Evolutionary conservation across 371 early-diverging fungal species (phyloP).

Genomic region (Dichotomocladium elegans): DNA sequence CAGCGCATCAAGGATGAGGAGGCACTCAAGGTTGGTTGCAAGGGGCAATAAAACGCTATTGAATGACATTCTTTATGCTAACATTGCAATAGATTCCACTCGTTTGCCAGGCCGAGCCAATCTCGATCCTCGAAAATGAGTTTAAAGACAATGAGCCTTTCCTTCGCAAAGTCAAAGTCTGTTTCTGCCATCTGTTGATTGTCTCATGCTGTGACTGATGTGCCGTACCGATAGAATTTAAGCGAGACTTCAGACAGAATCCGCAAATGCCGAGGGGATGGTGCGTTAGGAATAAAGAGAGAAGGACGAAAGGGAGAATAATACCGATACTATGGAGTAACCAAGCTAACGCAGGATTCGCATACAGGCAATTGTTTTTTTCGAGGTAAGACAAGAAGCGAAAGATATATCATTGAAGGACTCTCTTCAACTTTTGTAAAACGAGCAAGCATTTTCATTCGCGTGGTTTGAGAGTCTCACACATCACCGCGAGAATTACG

Average conservation of each 20-base stretch:
- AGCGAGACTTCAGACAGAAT: constrained; percentile 45
- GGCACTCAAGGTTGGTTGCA: constrained; percentile 37
- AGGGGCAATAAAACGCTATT: background rate
- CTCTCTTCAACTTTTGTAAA: no score
- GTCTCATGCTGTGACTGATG: background rate
- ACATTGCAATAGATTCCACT: constrained; percentile 52
- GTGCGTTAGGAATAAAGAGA: constrained; percentile 16
- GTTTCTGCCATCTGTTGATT: background rate
- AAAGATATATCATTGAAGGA: no score
- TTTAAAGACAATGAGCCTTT: constrained; percentile 55
- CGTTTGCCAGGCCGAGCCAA: constrained; percentile 49
- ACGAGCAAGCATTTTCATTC: constrained; percentile 68
- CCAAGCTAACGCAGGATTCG: background rate
- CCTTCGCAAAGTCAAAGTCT: constrained; percentile 54
- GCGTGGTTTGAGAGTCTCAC: constrained; percentile 64
- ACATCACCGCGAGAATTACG: constrained; percentile 20
- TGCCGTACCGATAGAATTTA: constrained; percentile 41
- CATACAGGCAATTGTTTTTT: constrained; percentile 67
- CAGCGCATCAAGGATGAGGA: constrained; percentile 64
- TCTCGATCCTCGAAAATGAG: constrained; percentile 50
- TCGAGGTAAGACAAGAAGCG: constrained; percentile 46
- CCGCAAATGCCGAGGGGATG: constrained; percentile 69
- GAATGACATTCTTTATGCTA: background rate
- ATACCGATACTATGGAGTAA: background rate
- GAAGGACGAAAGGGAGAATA: background rate